Base-by-base conservation (phyloP, 257 asterid genomes). In the Hygrophila difformis region DNA sequence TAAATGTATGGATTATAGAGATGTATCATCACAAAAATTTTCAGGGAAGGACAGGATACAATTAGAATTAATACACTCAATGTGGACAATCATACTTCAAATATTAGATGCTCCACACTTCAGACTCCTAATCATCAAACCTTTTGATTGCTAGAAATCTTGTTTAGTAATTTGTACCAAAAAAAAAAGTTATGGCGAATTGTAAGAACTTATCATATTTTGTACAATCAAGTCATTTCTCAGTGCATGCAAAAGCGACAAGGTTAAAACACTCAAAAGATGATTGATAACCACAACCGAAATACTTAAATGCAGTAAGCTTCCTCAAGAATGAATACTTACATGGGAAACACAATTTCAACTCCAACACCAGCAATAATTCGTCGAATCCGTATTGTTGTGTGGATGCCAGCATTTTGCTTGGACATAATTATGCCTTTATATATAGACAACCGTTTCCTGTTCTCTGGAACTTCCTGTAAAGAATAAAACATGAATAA, bases 331-430 rank as follows among this genome's bases (percentile, higher is more conserved):
- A 45, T 19, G 38, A 65, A 46, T 42, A 75, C 97, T 75, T 77
- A 88, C 96, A 84, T 41, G 26, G 97, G 97, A 79, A 88, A 84
- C 15, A 88, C 94, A 12, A 88, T 88, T 74, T 88, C 97, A 57
- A 88, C 96, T 31, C 97, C 97, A 59, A 81, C 65, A 51, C 96
- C 97, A 11, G 97, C 95, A 65, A 88, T 75, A 19, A 84, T 69
- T 60, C 97, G 75, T 62, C 97, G 71, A 43, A 81, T 73, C 47
- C 94, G 87, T 46, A 88, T 84, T 11, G 97, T 88, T 2, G 97
- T 81, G 78, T 88, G 97, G 55, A 88, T 75, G 43, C 97, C 97
- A 55, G 95, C 97, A 76, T 88, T 88, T 66, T 84, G 96, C 72
- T 61, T 84, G 0, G 93, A 75, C 9, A 88, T 84, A 55, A 88